phyloP scores from a whole-genome alignment of 106 monocot genomes.

The Platanthera guangdongensis region DNA sequence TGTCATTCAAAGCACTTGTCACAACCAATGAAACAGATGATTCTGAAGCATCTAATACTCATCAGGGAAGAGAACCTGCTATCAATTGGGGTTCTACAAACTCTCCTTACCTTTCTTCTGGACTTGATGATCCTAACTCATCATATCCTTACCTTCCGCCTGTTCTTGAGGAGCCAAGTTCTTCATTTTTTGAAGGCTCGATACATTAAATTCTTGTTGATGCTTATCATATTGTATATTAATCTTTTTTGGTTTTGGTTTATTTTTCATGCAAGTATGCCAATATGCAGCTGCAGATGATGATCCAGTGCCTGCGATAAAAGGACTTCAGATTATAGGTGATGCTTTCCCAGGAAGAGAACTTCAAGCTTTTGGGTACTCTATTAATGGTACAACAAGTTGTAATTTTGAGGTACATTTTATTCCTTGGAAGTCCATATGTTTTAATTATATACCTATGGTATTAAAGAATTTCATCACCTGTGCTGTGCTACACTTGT shows the following conservation, averaged over 20 bases:
- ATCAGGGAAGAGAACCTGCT: too few relatives aligned
- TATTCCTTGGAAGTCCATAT: too few relatives aligned
- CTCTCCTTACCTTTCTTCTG: too few relatives aligned
- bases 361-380: constrained; percentile 76
- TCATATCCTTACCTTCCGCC: constrained; percentile 76
- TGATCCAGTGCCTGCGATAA: constrained; percentile 91
- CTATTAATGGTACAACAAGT: constrained; percentile 88
- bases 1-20: too few relatives aligned
- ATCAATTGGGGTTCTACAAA: too few relatives aligned
- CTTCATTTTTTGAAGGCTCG: constrained; percentile 96
- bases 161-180: constrained; percentile 84
- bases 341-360: constrained; percentile 94
- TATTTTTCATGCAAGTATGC: constrained; percentile 3
- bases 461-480: too few relatives aligned
- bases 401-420: constrained; percentile 99
- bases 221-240: not conserved
- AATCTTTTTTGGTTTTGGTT: not conserved
- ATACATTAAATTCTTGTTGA: not conserved
- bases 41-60: too few relatives aligned
- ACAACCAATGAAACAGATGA: too few relatives aligned
- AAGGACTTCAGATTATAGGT: constrained; percentile 83
- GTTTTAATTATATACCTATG: too few relatives aligned
- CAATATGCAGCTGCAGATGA: constrained; percentile 73
- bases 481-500: too few relatives aligned
- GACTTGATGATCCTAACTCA: too few relatives aligned